phyloP scores from a whole-genome alignment of 2,329 filamentous ascomycete species.

The Diplodia corticola region DNA sequence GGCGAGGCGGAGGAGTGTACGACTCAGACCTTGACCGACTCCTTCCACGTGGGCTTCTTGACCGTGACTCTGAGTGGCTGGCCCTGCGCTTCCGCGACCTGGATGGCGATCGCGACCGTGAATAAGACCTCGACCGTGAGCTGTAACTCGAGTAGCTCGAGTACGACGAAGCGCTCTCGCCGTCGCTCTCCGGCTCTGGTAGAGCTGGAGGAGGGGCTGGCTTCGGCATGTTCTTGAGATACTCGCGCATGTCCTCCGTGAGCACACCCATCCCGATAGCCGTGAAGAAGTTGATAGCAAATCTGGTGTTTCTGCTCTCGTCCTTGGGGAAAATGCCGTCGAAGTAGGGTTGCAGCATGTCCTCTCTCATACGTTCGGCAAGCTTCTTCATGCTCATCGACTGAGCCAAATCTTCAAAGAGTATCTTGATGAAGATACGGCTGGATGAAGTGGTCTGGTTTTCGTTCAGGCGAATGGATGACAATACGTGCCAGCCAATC shows the following conservation, averaged over 20 bases:
- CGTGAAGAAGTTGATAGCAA: slow-evolving; percentile 99
- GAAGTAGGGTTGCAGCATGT: slow-evolving; percentile 74
- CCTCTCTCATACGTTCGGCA: slow-evolving; percentile 73
- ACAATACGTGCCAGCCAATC: slow-evolving; percentile 88
- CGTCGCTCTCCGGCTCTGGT: slow-evolving; percentile 37
- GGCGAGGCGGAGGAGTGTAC: slow-evolving; percentile 23
- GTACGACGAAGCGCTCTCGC: slow-evolving; percentile 37
- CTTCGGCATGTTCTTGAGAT: slow-evolving; percentile 85
- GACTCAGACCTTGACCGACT: slow-evolving; percentile 18
- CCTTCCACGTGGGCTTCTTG: slow-evolving; percentile 13
- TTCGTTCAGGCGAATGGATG: slow-evolving; percentile 84
- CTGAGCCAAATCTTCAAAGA: slow-evolving; percentile 90
- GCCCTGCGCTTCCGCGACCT: slow-evolving; percentile 3
- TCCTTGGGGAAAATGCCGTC: slow-evolving; percentile 88
- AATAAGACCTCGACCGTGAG: slow-evolving; percentile 25
- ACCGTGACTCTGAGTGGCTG: slow-evolving; percentile 17
- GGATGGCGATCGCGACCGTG: slow-evolving; percentile 24
- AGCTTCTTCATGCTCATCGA: slow-evolving; percentile 82
- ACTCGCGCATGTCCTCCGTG: slow-evolving; percentile 92
- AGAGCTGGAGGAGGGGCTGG: slow-evolving; percentile 66
- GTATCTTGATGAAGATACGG: slow-evolving; percentile 97
- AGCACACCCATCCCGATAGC: slow-evolving; percentile 94
- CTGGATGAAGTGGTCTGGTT: slow-evolving; percentile 96
- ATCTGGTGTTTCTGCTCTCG: slow-evolving; percentile 84
- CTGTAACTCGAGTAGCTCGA: slow-evolving; percentile 32